Evolutionary conservation across 129 eudicot species (phyloP), one percentile per base, ranked within the genome.

Genomic region (Scalesia atractyloides): DNA sequence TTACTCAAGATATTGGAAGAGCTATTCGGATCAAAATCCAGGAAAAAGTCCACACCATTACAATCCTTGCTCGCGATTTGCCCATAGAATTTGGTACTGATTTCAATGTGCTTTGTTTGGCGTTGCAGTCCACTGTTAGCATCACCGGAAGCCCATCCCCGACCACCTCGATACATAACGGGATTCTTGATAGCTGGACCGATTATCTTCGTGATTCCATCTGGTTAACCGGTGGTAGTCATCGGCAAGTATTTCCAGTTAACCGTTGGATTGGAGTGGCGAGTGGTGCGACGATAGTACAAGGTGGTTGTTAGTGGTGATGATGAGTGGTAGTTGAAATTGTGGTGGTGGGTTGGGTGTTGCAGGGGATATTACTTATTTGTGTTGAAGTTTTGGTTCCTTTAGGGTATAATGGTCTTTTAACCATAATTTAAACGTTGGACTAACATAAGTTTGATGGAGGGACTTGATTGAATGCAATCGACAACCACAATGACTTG

Each of bases 131-230:
- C 4, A 12, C 48, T 1, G 84, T 59, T 3, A 87, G 76, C 18
- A 12, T 70, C 68, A 82, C 86, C 15, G 87, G 87, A 50, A 69
- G 69, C 52, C 86, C 89, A 1, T 84, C 80, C 7, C 87, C 89
- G 16, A 15, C 56, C 12, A 77, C 69, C 69, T 67, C 72, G 26
- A 87, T 52, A 43, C 92, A 87, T 58, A 62, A 66, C 3, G 65
- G 63, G 39, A 78, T 76, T 22, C 77, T 83, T 18, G 59, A 36
- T 17, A 84, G 66, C 5, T 50, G 74, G 71, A 20, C 30, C 59
- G 64, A 9, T 76, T 53, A 24, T 70, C 82, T 0, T 12, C 22
- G 18, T 80, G 70, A 43, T 69, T 84, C 86, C 89, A 85, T 69
- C 62, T 49, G 8, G 79, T 74, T 48, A 76, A 46, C 16, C 18